Percentiles rank a stretch among this genome's conserved stretches.
phyloP scores from a whole-genome alignment of 2,329 filamentous ascomycete species.

The Orbilia javanica region DNA sequence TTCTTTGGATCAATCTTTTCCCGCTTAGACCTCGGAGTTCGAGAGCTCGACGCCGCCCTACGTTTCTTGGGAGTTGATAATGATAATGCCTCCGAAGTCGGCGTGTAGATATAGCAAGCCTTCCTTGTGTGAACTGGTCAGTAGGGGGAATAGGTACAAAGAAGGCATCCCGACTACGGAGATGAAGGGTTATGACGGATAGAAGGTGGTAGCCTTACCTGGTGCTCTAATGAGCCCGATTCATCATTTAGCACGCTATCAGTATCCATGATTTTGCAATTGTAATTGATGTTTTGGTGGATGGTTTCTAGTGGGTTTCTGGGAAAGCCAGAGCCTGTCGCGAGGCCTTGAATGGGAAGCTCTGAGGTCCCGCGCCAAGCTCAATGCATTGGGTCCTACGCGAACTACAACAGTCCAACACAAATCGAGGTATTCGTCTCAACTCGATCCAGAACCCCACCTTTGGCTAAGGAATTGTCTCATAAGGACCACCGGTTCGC shows the following conservation, averaged over 20 bases:
- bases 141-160: conserved; percentile 10
- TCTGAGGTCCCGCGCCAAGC: conserved; percentile 36
- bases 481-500: background rate
- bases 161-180: conserved; percentile 24
- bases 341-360: conserved; percentile 53
- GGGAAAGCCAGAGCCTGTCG: conserved; percentile 22
- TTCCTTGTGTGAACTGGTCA: conserved; percentile 59
- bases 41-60: conserved; percentile 60
- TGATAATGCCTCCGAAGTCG: conserved; percentile 60
- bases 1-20: conserved; percentile 50
- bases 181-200: background rate
- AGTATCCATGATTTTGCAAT: conserved; percentile 40
- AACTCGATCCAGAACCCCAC: background rate
- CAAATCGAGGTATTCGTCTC: conserved; percentile 18
- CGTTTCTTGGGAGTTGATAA: conserved; percentile 64
- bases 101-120: conserved; percentile 65
- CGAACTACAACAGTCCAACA: conserved; percentile 50
- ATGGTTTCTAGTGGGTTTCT: conserved; percentile 7
- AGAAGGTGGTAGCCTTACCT: conserved; percentile 44
- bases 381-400: conserved; percentile 9
- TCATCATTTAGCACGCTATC: conserved; percentile 55
- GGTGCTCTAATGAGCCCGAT: conserved; percentile 50
- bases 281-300: background rate
- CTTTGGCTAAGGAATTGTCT: conserved; percentile 4
- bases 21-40: conserved; percentile 57